phyloP scores from a whole-genome alignment of 1,284 basidiomycete genomes.

The Testicularia cyperi region DNA sequence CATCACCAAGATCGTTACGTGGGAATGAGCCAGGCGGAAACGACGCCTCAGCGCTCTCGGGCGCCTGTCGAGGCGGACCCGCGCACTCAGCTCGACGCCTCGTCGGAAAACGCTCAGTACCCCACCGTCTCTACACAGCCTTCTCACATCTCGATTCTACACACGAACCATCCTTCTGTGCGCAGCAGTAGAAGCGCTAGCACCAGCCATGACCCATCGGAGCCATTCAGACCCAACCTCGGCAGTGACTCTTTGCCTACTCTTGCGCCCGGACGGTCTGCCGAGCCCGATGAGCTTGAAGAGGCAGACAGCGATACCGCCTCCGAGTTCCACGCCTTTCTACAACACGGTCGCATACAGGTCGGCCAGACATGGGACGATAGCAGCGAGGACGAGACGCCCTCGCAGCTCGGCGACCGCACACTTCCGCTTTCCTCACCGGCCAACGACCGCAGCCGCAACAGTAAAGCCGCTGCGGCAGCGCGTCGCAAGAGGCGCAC shows the following conservation, averaged over 20 bases:
- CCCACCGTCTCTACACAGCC: constrained; percentile 13
- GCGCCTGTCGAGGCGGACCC: no score
- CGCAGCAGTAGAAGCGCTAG: not conserved
- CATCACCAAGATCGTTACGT: no score
- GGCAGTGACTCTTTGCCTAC: no score
- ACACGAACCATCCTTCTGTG: not conserved
- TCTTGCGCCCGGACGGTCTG: not conserved
- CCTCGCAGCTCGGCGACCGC: constrained; percentile 4
- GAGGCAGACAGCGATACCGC: constrained; percentile 37
- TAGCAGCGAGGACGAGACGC: constrained; percentile 39
- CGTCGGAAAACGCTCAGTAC: not conserved
- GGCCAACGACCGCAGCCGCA: constrained; percentile 2
- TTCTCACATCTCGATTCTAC: constrained; percentile 7
- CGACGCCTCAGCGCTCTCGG: no score
- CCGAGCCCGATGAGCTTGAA: constrained; percentile 24
- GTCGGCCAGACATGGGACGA: constrained; percentile 41
- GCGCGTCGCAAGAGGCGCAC: constrained; percentile 1
- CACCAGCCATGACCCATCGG: no score
- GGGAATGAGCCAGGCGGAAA: no score
- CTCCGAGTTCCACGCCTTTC: constrained; percentile 22
- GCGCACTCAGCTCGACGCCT: no score
- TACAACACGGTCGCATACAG: constrained; percentile 31
- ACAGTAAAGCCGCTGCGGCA: constrained; percentile 2
- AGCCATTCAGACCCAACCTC: no score
- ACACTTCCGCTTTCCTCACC: constrained; percentile 14